Conservation (phyloP, 257 asterid genomes). For the Leonotis leonurus region DNA sequence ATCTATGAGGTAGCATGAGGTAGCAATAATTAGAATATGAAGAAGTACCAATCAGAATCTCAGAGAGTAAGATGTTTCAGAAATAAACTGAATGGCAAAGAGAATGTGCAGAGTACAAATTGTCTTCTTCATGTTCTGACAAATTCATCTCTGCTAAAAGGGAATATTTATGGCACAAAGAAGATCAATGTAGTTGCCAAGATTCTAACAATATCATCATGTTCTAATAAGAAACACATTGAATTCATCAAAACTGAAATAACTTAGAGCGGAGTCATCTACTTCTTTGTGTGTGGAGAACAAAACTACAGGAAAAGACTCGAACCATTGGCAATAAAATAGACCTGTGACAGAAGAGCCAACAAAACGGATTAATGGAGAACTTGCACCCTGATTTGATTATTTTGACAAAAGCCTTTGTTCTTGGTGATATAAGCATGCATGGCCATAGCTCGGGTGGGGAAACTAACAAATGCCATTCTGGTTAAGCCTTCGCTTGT, state of each 20-base stretch:
- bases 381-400: slow-evolving; percentile 50
- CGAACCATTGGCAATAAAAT: neutral
- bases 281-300: neutral
- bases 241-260: neutral
- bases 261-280: neutral
- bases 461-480: slow-evolving; percentile 57
- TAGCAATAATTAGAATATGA: no score
- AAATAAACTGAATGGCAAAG: no score
- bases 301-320: slow-evolving; percentile 2
- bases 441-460: slow-evolving; percentile 59
- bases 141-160: neutral
- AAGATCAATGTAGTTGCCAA: neutral
- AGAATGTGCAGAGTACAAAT: neutral
- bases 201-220: neutral
- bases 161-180: neutral
- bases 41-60: no score
- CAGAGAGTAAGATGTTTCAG: no score
- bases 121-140: neutral
- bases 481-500: slow-evolving; percentile 26
- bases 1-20: no score
- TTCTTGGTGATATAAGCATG: slow-evolving; percentile 73
- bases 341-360: neutral
- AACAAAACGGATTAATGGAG: slow-evolving; percentile 41
- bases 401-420: slow-evolving; percentile 61
- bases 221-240: neutral